A percentile compares a stretch with the other conserved stretches of the same genome.
Evolutionary conservation across 352 stramenopile species (phyloP).

Genomic region (Phytophthora sojae): DNA sequence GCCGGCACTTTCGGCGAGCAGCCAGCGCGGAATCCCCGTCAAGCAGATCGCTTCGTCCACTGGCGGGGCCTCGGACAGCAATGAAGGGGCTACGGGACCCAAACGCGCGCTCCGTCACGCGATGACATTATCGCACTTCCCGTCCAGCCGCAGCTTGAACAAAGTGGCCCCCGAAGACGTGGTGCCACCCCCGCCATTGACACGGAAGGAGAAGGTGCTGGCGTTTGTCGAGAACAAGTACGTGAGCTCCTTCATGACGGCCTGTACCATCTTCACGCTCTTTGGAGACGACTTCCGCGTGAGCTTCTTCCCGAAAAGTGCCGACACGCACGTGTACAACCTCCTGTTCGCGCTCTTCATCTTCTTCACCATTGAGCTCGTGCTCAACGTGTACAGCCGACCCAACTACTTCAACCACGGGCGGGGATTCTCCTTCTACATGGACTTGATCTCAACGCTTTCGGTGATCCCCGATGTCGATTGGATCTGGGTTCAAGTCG

Average conservation of each 20-base stretch:
- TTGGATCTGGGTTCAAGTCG: constrained; percentile 81
- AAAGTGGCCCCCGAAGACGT: constrained; percentile 77
- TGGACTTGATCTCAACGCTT: constrained; percentile 94
- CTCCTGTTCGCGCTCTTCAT: constrained; percentile 85
- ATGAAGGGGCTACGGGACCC: constrained; percentile 31
- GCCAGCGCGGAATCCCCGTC: constrained; percentile 37
- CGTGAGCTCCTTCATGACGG: constrained; percentile 66
- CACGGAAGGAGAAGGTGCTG: constrained; percentile 55
- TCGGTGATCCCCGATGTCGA: constrained; percentile 93
- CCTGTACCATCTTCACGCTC: constrained; percentile 88
- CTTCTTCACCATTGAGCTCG: constrained; percentile 77
- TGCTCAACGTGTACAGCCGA: constrained; percentile 73
- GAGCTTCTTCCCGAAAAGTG: constrained; percentile 67
- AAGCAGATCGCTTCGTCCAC: constrained; percentile 26
- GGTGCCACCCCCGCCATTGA: constrained; percentile 36
- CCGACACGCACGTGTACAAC: constrained; percentile 75
- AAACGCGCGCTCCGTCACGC: constrained; percentile 40
- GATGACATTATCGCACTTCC: constrained; percentile 48
- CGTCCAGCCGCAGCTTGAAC: constrained; percentile 59
- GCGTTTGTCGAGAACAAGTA: constrained; percentile 76
- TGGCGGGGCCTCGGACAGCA: constrained; percentile 14
- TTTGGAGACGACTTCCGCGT: constrained; percentile 90
- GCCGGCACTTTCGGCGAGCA: constrained; percentile 40
- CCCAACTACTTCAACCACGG: constrained; percentile 84
- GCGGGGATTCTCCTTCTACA: constrained; percentile 90